phyloP scores from a whole-genome alignment of 768 basidiomycete genomes.

The Tylopilus vinaceipallidus region DNA sequence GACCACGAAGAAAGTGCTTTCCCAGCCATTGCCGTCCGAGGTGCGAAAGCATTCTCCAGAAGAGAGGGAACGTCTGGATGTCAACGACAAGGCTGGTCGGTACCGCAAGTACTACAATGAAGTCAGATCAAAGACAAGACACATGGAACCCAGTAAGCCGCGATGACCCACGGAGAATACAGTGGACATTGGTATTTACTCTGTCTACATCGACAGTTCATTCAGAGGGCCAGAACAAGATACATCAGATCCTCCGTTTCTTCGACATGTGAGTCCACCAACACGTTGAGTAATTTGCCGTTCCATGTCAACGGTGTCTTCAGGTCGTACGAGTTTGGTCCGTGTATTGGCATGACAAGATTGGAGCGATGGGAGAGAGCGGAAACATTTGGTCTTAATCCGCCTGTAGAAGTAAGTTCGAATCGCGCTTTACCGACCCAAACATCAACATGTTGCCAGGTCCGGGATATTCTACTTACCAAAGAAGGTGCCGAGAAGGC shows the following conservation, averaged over 20 bases:
- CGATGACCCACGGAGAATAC: not conserved
- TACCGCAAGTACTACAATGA: constrained; percentile 52
- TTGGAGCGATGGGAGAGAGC: constrained; percentile 90
- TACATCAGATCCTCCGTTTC: constrained; percentile 73
- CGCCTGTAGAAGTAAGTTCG: constrained; percentile 67
- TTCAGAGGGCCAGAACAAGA: constrained; percentile 52
- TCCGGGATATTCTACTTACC: constrained; percentile 74
- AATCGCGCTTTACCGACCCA: not conserved
- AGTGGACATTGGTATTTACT: not conserved
- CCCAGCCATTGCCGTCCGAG: constrained; percentile 8
- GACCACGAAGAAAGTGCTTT: not conserved
- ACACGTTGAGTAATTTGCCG: not conserved
- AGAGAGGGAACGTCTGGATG: constrained; percentile 32
- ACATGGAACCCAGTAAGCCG: constrained; percentile 56
- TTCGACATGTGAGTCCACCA: constrained; percentile 62
- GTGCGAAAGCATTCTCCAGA: not conserved
- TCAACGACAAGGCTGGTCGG: constrained; percentile 47
- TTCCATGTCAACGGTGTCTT: constrained; percentile 3
- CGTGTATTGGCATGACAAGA: constrained; percentile 75
- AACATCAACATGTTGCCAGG: constrained; percentile 40
- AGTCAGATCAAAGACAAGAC: constrained; percentile 52
- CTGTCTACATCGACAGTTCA: constrained; percentile 50
- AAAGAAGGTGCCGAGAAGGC: constrained; percentile 55
- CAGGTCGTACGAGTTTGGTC: constrained; percentile 79
- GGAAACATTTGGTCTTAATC: constrained; percentile 69